Base-by-base conservation (phyloP, 2,329 filamentous ascomycete genomes). In the Alternaria ventricosa region DNA sequence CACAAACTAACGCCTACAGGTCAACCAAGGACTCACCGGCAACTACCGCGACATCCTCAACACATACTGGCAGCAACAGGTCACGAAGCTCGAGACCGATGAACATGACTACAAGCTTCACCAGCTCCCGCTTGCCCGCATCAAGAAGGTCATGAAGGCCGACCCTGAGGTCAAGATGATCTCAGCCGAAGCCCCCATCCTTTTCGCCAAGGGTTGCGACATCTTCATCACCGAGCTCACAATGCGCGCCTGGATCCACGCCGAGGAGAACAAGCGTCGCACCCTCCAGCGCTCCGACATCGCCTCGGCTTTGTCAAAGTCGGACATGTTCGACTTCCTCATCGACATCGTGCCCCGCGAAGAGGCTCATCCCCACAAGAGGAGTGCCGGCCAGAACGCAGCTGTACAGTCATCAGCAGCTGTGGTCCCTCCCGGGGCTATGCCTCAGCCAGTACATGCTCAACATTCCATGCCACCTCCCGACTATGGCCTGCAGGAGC, bases 131-230 rank as follows among this genome's bases (percentile, higher is more conserved):
- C 87, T 99, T 44, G 96, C 96, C n/a, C 91, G 96, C 58, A 99
- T 99, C 84, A 99, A 99, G 86, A 99, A 99, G 82, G 96, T 99
- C 70, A 99, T 99, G 96, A 99, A 99, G 83, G 96, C 96, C 1
- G 96, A 99, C 72, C 96, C 96, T 0, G 96, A 99, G 75, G 96
- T 99, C 51, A 99, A 99, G 85, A 99, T 99, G 96, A 99, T 99
- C 67, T 98, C 94, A 5, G 96, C 96, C 9, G 96, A 99, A 82
- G 96, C 96, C 2, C 96, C 96, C 1, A 99, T 99, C 72, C 86
- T 99, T 13, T 99, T 99, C 76, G 96, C 96, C 55, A 99, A 99
- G 82, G 96, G 95, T 41, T 98, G 96, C 81, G 96, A 99, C 78
- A 97, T 98, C 77, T 99, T 99, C 83, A 99, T 99, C 77, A 97